Evolutionary conservation across 441 rosid species (phyloP), one percentile per base, ranked within the genome.

Genomic region (Pelargonium fulgidum): DNA sequence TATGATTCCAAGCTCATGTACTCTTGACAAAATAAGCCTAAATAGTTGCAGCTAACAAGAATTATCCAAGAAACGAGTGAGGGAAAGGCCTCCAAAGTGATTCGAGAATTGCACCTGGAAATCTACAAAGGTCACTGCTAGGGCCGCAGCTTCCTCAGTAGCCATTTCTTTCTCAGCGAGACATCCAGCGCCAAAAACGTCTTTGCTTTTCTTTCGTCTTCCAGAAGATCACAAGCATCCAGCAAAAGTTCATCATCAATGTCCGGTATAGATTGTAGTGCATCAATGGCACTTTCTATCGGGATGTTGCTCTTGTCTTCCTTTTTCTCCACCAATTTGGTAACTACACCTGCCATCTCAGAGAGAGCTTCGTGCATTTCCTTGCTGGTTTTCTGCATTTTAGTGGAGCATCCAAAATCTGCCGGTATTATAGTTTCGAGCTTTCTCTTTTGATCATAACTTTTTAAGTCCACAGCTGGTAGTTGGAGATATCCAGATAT

Each of bases 191-290:
- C 97, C 83, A 93, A 68, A 70, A 91, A 91, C 3, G 86, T 89
- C 81, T 86, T 93, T 10, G 94, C 93, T 77, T 86, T 93, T 39
- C 74, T 88, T 67, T 91, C 90, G 39, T 93, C 96, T 87, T 91
- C 96, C 63, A 91, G 67, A 36, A 91, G 88, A 80, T 93, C 94
- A 76, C 94, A 89, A 45, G 89, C 97, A 82, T 90, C 97, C 70
- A 93, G 71, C 78, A 89, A 58, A 58, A 93, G 84, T 33, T 91
- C 91, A 45, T 89, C 97, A 39, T 89, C 94, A 50, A 91, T 83
- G 72, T 83, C 88, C 0, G 90, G 86, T 65, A 90, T 77, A 12
- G 83, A 89, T 80, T 91, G 96, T 39, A 91, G 85, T 19, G 87
- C 91, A 68, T 76, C 79, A 20, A 87, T 80, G 14, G 88, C 86